phyloP scores from a whole-genome alignment of 257 asterid species.

The Henckelia pumila region DNA sequence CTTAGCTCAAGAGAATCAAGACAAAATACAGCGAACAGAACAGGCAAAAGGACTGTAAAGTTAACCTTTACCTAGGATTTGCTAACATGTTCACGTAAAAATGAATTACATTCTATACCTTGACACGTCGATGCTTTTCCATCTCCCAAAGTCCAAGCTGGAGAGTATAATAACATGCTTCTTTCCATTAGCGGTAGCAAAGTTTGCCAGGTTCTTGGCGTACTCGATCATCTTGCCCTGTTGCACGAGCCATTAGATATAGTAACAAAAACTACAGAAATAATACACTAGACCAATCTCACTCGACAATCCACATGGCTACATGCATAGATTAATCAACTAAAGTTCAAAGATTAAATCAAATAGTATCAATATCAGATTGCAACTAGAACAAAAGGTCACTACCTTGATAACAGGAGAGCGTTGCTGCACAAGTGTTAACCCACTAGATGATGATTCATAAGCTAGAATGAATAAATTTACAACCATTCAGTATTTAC shows the following conservation, averaged over 20 bases:
- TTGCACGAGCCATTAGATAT: slow-evolving; percentile 27
- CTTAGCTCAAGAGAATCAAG: background rate
- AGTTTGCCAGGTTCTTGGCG: slow-evolving; percentile 79
- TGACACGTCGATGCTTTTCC: slow-evolving; percentile 75
- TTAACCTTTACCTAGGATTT: background rate
- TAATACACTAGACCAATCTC: background rate
- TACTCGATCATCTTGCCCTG: slow-evolving; percentile 87
- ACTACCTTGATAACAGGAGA: slow-evolving; percentile 88
- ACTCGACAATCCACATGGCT: background rate
- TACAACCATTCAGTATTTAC: background rate
- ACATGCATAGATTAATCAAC: background rate
- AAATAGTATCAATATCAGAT: background rate
- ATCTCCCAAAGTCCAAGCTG: slow-evolving; percentile 88
- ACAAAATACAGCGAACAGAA: background rate
- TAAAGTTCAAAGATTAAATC: slow-evolving; percentile 1
- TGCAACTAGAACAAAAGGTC: slow-evolving; percentile 1
- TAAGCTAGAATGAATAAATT: slow-evolving; percentile 40
- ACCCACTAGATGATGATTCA: slow-evolving; percentile 48
- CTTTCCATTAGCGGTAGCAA: slow-evolving; percentile 69
- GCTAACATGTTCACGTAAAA: slow-evolving; percentile 3
- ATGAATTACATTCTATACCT: slow-evolving; percentile 41
- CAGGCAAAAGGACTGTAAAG: background rate
- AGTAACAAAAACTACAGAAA: background rate
- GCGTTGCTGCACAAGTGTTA: slow-evolving; percentile 85
- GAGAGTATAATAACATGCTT: slow-evolving; percentile 76